Evolutionary conservation across 208 protist species (phyloP), one percentile per base, ranked within the genome.

Genomic region (Leishmania turanica): DNA sequence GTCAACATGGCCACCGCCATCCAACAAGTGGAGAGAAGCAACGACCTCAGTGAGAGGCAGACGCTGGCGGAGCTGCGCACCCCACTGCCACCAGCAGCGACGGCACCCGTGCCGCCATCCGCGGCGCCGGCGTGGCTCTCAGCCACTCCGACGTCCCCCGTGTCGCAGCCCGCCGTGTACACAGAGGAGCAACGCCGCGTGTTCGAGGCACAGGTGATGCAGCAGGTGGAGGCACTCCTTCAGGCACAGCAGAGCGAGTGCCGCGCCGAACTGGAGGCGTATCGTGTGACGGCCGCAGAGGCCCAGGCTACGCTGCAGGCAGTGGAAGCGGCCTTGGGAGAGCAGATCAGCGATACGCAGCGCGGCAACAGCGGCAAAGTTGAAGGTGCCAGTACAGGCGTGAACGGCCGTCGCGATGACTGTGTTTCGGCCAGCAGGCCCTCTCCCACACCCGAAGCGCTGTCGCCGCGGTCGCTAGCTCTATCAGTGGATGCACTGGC

Each of bases 161-260:
- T 47, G 27, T 42, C 75, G 9, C 56, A 54, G 37, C 31, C 73
- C n/a, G 9, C n/a, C 8, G 56, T 37, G 24, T 78, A 75, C 62
- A 62, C 37, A 0, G 82, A 78, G 77, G 82, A 78, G 76, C 71
- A 85, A 71, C 82, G 75, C 60, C 82, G 77, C 19, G 71, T 74
- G 58, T 85, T 81, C 54, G 82, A 85, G 72, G 58, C 42, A 31
- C 76, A 85, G 51, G 60, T 85, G 24, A 72, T 85, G 82, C 62
- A 34, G 51, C 77, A 85, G 62, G 82, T 85, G 19, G 82, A 85
- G 37, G 77, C 77, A 13, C 60, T 85, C 1, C 27, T 85, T 73
- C 77, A 81, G 62, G 82, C 82, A 27, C 82, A 85, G 62, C 77
- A 76, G 24, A 69, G 82, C n/a, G 82, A 85, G 62, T 74, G 62